These are phyloP conservation scores for Nevesoporus exiguus DNA, from an alignment of 768 basidiomycete genomes.

Conservation along the genomic window DNA sequence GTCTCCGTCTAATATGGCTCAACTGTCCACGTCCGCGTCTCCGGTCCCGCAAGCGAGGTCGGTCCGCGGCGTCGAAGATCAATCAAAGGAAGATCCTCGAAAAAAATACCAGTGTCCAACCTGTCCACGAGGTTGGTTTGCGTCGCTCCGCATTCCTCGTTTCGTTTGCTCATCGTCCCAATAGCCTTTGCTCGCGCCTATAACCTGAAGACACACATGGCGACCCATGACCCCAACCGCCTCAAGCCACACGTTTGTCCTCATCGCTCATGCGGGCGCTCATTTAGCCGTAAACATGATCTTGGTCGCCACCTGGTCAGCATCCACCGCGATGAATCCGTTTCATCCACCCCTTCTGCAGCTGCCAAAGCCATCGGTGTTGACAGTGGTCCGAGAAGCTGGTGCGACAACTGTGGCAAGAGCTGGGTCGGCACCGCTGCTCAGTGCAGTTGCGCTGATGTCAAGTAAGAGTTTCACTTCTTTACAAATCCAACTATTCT, in stretches of 20 bases:
- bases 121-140: constrained; percentile 63
- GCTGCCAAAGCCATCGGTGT: constrained; percentile 60
- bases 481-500: constrained; percentile 12
- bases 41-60: constrained; percentile 36
- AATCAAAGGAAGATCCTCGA: constrained; percentile 57
- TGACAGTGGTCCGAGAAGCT: constrained; percentile 55
- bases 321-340: constrained; percentile 72
- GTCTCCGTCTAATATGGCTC: constrained; percentile 54
- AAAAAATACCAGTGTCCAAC: constrained; percentile 75
- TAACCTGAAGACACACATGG: constrained; percentile 94
- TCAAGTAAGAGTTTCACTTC: constrained; percentile 46
- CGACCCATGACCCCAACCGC: constrained; percentile 90
- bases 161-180: constrained; percentile 5
- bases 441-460: constrained; percentile 60
- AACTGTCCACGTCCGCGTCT: constrained; percentile 45
- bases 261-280: constrained; percentile 80
- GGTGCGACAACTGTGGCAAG: constrained; percentile 77
- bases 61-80: constrained; percentile 40
- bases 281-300: constrained; percentile 94
- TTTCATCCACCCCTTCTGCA: constrained; percentile 39
- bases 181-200: constrained; percentile 89
- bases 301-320: constrained; percentile 85
- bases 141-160: not conserved
- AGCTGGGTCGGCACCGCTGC: constrained; percentile 53
- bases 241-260: constrained; percentile 88